Conservation (phyloP, 2,329 filamentous ascomycete species). For the Ophiosphaerella herpotricha region DNA sequence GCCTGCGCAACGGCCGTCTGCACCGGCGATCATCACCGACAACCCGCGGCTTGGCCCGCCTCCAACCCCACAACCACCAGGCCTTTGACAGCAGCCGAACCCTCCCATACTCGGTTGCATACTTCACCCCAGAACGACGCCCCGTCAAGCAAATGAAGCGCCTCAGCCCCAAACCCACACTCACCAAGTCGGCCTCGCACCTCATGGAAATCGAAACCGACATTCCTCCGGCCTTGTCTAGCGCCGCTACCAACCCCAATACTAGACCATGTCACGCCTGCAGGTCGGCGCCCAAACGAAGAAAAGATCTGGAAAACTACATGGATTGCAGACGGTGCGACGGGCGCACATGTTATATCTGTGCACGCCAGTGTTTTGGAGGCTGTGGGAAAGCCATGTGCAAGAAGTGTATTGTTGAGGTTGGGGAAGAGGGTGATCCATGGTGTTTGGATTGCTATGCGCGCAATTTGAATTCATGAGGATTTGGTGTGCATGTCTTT, state of each 20-base stretch:
- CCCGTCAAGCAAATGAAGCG: constrained; percentile 40
- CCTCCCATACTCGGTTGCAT: constrained; percentile 13
- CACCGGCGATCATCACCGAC: constrained; percentile 9
- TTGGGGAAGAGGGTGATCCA: constrained; percentile 66
- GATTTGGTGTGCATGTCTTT: background rate
- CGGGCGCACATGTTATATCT: constrained; percentile 69
- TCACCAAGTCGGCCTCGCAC: constrained; percentile 36
- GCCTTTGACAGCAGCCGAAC: constrained; percentile 20
- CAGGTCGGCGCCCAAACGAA: constrained; percentile 67
- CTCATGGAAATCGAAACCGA: constrained; percentile 39
- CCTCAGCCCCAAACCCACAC: constrained; percentile 22
- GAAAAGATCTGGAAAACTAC: constrained; percentile 68
- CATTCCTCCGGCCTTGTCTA: constrained; percentile 3
- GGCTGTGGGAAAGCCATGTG: constrained; percentile 60
- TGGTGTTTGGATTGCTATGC: constrained; percentile 65
- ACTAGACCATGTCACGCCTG: constrained; percentile 67
- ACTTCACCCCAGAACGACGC: constrained; percentile 24
- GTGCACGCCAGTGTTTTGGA: constrained; percentile 66
- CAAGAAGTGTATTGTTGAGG: constrained; percentile 71
- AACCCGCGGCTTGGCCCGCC: constrained; percentile 15
- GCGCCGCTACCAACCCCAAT: constrained; percentile 4
- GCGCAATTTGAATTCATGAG: constrained; percentile 25
- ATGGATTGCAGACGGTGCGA: constrained; percentile 67
- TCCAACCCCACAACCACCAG: constrained; percentile 16
- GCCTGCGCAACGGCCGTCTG: background rate